Conservation (phyloP, 75 land plant genomes). For the Selaginella moellendorffii region DNA sequence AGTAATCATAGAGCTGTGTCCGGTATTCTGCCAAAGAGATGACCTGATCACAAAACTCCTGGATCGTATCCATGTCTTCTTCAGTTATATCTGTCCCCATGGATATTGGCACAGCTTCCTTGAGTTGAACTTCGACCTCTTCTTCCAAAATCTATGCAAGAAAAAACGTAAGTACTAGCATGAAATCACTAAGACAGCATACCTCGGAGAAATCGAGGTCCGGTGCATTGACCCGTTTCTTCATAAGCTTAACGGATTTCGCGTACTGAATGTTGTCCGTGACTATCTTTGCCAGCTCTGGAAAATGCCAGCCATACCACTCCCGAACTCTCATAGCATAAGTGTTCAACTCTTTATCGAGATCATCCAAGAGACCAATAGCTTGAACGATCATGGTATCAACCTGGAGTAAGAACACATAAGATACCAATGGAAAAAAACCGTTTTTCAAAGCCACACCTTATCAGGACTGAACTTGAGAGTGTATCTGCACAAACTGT, state of each 20-base stretch:
- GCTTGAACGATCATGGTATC: slow-evolving; percentile 99
- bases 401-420: slow-evolving; percentile 31
- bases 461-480: slow-evolving; percentile 95
- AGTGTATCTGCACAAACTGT: slow-evolving; percentile 82
- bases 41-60: slow-evolving; percentile 83
- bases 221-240: slow-evolving; percentile 64
- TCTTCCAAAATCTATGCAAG: slow-evolving; percentile 49
- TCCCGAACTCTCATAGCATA: slow-evolving; percentile 94
- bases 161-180: not conserved
- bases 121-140: slow-evolving; percentile 71
- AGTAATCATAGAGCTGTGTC: slow-evolving; percentile 80
- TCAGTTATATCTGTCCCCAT: slow-evolving; percentile 98
- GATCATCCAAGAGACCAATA: slow-evolving; percentile 91
- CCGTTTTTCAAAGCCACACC: slow-evolving; percentile 19
- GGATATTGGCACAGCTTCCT: slow-evolving; percentile 71
- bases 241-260: slow-evolving; percentile 79
- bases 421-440: not conserved
- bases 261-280: slow-evolving; percentile 84
- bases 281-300: slow-evolving; percentile 81
- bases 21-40: slow-evolving; percentile 74
- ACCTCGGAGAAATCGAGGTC: slow-evolving; percentile 91
- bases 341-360: slow-evolving; percentile 91
- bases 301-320: slow-evolving; percentile 99
- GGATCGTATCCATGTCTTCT: slow-evolving; percentile 67
- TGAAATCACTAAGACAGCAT: not conserved